Evolutionary conservation across 805 yeast genomes (phyloP), one percentile per base, ranked within the genome.

Genomic region (Candida yuanshanica): DNA sequence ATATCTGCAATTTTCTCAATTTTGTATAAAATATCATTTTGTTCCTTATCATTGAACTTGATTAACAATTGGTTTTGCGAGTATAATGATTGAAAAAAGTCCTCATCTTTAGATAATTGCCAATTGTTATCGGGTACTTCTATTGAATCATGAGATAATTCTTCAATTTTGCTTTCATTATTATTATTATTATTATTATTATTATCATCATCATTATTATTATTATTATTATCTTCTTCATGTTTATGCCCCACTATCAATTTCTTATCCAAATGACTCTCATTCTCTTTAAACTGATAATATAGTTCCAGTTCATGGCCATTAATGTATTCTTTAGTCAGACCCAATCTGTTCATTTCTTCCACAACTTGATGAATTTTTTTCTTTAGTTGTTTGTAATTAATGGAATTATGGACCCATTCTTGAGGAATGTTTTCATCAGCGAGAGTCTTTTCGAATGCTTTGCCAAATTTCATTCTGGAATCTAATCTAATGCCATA

Each of bases 401-500:
- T 85, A 35, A 83, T 82, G 12, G 89, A 85, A 7, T 76, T 72
- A 22, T 68, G 72, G 0, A 74, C 63, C 93, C 93, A 83, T 18
- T 77, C 81, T 21, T 65, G 68, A 6, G 91, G 91, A 13, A 83
- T 66, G 3, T 72, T 70, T 37, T 79, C 82, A 41, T 74, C 81
- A 27, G 66, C 66, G 20, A 84, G 67, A 2, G 79, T 73, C 50
- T 80, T 77, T 53, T 83, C 83, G 42, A 81, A 74, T 6, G 75
- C 72, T 56, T 83, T 84, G 5, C 87, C 90, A 56, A 84, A 83
- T 69, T 83, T 84, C 91, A 84, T 84, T 6, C n/a, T n/a, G n/a
- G n/a, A n/a, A n/a, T n/a, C n/a, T n/a, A n/a, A n/a, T n/a, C n/a
- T n/a, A n/a, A n/a, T n/a, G n/a, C n/a, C n/a, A n/a, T n/a, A n/a